Evolutionary conservation across 2,329 filamentous ascomycete species (phyloP).

Genomic region (Colletotrichum tropicicola): DNA sequence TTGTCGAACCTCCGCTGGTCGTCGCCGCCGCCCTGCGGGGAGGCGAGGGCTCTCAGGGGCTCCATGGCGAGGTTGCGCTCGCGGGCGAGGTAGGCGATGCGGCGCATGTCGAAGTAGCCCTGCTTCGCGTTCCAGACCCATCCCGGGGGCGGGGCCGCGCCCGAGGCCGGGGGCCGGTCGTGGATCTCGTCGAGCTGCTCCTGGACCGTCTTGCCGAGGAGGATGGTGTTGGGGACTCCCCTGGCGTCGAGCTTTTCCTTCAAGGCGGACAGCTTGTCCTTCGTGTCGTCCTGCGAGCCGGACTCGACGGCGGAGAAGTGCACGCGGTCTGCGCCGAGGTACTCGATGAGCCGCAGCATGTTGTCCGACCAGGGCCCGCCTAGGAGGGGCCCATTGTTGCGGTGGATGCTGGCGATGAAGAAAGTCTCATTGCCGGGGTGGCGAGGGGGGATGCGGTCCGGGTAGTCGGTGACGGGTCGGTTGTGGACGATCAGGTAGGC

Average conservation of each 20-base stretch:
- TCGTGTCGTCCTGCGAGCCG: slow-evolving; percentile 74
- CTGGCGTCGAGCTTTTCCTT: slow-evolving; percentile 50
- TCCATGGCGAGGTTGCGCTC: slow-evolving; percentile 71
- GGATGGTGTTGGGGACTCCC: slow-evolving; percentile 62
- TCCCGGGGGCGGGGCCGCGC: slow-evolving; percentile 53
- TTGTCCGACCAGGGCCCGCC: slow-evolving; percentile 67
- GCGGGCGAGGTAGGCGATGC: slow-evolving; percentile 74
- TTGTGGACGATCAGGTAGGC: slow-evolving; percentile 2
- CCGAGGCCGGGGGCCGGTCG: slow-evolving; percentile 39
- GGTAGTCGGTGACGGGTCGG: neutral
- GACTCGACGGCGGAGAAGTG: slow-evolving; percentile 74
- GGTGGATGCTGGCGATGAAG: slow-evolving; percentile 74
- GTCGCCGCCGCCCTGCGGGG: slow-evolving; percentile 41
- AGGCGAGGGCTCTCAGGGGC: slow-evolving; percentile 60
- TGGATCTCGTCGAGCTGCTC: slow-evolving; percentile 66
- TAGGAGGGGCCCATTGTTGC: slow-evolving; percentile 68
- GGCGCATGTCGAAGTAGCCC: slow-evolving; percentile 62
- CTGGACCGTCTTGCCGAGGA: slow-evolving; percentile 61
- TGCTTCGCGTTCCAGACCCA: slow-evolving; percentile 67
- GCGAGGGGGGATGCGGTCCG: neutral
- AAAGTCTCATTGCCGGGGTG: slow-evolving; percentile 47
- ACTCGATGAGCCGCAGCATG: slow-evolving; percentile 61
- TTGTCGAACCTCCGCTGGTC: slow-evolving; percentile 57
- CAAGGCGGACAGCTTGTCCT: slow-evolving; percentile 43
- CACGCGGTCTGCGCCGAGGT: slow-evolving; percentile 47